Conservation (phyloP, 1,139 yeast species). For the Kodamaea suecica region DNA sequence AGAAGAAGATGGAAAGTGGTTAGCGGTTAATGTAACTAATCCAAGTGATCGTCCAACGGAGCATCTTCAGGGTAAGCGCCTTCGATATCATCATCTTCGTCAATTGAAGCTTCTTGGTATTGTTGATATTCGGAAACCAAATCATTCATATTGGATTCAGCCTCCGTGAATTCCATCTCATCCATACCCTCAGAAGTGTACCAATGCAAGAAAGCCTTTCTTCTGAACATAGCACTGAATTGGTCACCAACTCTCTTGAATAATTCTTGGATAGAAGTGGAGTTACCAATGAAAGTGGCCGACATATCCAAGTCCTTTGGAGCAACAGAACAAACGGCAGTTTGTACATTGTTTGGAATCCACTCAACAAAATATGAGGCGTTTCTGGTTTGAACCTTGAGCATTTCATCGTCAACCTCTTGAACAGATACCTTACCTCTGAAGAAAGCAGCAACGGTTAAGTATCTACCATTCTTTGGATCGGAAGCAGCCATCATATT, state of each 20-base stretch:
- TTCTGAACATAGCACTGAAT: constrained; percentile 87
- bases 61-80: constrained; percentile 55
- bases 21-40: no score
- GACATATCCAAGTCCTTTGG: constrained; percentile 85
- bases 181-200: constrained; percentile 95
- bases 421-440: constrained; percentile 89
- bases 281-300: constrained; percentile 89
- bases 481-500: constrained; percentile 96
- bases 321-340: constrained; percentile 88
- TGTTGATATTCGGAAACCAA: constrained; percentile 88
- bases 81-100: constrained; percentile 69
- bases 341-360: constrained; percentile 96
- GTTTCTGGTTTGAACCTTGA: constrained; percentile 77
- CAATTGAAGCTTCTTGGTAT: constrained; percentile 80
- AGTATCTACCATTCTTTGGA: constrained; percentile 85
- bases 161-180: constrained; percentile 89
- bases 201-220: constrained; percentile 96
- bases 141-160: constrained; percentile 79
- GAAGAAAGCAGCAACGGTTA: constrained; percentile 92
- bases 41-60: constrained; percentile 55
- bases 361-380: constrained; percentile 86
- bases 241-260: constrained; percentile 88
- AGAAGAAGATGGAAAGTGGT: constrained; percentile 3
- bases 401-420: constrained; percentile 94
- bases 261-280: constrained; percentile 87